Conservation (phyloP, 768 basidiomycete genomes). For the Tulasnella sp. region DNA sequence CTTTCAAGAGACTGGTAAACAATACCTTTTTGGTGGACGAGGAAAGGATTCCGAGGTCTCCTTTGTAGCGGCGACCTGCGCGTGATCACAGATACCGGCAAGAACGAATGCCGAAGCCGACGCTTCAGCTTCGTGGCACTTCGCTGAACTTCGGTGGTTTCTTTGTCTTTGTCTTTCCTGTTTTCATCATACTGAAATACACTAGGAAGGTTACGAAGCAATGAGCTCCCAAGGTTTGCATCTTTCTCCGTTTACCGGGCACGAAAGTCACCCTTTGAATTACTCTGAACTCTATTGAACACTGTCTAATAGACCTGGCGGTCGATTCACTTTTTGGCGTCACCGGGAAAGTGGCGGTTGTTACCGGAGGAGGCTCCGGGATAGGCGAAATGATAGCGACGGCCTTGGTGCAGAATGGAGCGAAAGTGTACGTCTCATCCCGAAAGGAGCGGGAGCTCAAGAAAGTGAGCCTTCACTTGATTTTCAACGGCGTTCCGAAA, state of each 20-base stretch:
- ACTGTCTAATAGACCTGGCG: constrained; percentile 42
- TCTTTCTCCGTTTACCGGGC: neutral
- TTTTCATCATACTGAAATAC: neutral
- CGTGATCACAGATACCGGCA: neutral
- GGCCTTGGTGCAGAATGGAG: constrained; percentile 73
- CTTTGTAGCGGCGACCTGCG: neutral
- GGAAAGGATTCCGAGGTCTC: neutral
- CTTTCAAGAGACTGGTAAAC: too few relatives aligned
- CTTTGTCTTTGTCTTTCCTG: neutral
- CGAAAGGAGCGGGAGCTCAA: constrained; percentile 75
- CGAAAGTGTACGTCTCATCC: constrained; percentile 84
- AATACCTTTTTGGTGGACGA: neutral
- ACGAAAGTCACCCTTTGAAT: neutral
- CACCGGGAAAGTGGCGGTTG: constrained; percentile 67
- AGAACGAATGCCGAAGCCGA: neutral
- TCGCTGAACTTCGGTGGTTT: neutral
- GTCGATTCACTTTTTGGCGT: constrained; percentile 61
- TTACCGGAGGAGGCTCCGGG: constrained; percentile 81
- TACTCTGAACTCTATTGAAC: neutral
- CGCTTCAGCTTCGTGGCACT: neutral
- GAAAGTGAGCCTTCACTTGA: constrained; percentile 48
- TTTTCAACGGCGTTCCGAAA: neutral
- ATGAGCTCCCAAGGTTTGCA: neutral
- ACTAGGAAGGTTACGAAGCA: neutral
- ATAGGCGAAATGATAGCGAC: constrained; percentile 82